Evolutionary conservation across 768 basidiomycete species (phyloP), one percentile per base, ranked within the genome.

Genomic region (Albatrellus ellisii): DNA sequence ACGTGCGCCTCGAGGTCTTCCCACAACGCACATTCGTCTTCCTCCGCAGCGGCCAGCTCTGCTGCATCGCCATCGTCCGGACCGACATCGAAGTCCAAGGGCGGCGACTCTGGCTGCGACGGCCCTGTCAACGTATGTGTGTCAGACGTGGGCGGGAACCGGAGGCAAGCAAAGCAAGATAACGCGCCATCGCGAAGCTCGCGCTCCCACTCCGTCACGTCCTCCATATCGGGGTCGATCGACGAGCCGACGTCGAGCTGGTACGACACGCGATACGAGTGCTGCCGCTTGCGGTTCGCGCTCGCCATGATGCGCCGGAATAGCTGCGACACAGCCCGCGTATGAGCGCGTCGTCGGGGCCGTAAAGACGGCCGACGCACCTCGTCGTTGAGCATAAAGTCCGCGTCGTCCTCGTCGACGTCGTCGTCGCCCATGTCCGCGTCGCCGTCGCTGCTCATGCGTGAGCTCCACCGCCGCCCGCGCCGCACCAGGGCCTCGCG

Each of bases 161-260:
- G 25, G 12, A 24, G 37, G 44, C 2, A 29, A 15, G 17, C 26
- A 42, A 26, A 12, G 26, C 24, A 4, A 20, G 15, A 6, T 20
- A 22, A 17, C 9, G 17, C 3, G 21, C 20, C 43, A 67, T 78
- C 67, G 49, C 51, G 53, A 4, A 81, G 52, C 34, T 73, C 73
- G 22, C 58, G 51, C 55, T 82, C 80, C 80, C 79, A 83, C n/a
- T 56, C 52, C 17, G 50, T 59, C 4, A 71, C 56, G 43, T 83
- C 79, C 26, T 85, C 79, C 52, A 82, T 59, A 54, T 75, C 73
- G 4, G 82, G 82, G 54, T 85, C 82, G 44, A 82, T 73, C 1
- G 82, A 84, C 12, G 79, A 81, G 4, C 82, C 82, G 3, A 85
- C 80, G 44, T 83, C 79, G 14, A 62, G 54, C 21, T 72, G 67